phyloP scores from a whole-genome alignment of 2,329 filamentous ascomycete species.

The Trichoderma afroharzianum region DNA sequence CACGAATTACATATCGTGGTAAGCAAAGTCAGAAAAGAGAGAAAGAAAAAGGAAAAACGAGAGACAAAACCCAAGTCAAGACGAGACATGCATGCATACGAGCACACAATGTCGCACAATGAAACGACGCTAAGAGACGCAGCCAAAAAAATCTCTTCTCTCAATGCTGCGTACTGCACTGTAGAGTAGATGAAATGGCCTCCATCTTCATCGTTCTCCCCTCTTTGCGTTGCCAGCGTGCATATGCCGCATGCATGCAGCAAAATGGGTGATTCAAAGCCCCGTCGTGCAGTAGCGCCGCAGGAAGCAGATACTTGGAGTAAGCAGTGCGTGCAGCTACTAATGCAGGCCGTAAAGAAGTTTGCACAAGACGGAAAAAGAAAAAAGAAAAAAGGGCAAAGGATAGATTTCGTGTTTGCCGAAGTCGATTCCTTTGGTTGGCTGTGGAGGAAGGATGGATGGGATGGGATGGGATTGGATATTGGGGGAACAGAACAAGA shows the following conservation, averaged over 20 bases:
- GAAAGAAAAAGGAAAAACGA: background rate
- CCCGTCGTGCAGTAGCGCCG: slow-evolving; percentile 8
- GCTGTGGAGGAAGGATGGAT: background rate
- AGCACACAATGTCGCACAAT: slow-evolving; percentile 6
- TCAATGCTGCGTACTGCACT: background rate
- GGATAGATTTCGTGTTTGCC: background rate
- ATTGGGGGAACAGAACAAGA: background rate
- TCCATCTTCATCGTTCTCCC: background rate
- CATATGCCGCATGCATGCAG: background rate
- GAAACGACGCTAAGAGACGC: background rate
- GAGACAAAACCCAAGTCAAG: background rate
- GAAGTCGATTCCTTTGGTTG: background rate
- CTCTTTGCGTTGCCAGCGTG: background rate
- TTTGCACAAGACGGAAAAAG: background rate
- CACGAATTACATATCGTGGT: background rate
- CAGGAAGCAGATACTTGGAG: background rate
- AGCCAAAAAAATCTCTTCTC: background rate
- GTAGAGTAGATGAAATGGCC: background rate
- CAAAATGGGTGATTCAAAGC: slow-evolving; percentile 6
- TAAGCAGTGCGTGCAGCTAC: slow-evolving; percentile 10
- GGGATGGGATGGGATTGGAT: background rate
- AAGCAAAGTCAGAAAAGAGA: background rate
- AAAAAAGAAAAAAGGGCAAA: background rate
- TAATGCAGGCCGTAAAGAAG: background rate
- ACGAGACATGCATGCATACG: background rate